A percentile compares a stretch with the other conserved stretches of the same genome.
Conservation (phyloP, 805 yeast genomes). For the Sugiyamaella chiloensis region DNA sequence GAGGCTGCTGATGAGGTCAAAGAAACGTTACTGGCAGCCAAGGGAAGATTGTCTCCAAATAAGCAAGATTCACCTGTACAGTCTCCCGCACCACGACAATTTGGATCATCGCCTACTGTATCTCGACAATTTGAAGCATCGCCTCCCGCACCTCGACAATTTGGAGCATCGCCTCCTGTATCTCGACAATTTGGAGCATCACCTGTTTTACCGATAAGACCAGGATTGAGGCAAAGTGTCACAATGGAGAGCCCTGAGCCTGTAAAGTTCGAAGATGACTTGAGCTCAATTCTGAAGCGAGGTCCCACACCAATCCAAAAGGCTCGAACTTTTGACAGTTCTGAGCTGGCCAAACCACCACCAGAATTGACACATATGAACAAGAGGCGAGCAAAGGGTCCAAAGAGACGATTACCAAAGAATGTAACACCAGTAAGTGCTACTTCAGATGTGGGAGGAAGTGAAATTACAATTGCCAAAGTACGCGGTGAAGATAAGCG, state of each 20-base stretch:
- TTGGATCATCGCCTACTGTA: background rate
- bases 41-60: slow-evolving; percentile 15
- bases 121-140: background rate
- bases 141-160: slow-evolving; percentile 5
- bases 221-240: background rate
- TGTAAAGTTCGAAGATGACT: background rate
- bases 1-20: slow-evolving; percentile 21
- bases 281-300: background rate
- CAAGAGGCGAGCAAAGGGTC: slow-evolving; percentile 38
- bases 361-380: slow-evolving; percentile 29
- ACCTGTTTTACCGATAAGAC: background rate
- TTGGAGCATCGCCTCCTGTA: background rate
- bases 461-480: background rate
- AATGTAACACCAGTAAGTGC: background rate
- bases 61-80: background rate
- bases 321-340: slow-evolving; percentile 24
- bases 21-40: slow-evolving; percentile 19
- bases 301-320: slow-evolving; percentile 12
- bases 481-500: background rate
- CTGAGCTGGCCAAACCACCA: slow-evolving; percentile 7
- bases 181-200: background rate
- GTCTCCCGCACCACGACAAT: background rate
- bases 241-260: background rate
- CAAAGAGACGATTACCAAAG: slow-evolving; percentile 38
- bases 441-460: background rate